phyloP scores from a whole-genome alignment of 345 rosid genomes.

The Anastatica hierochuntica region DNA sequence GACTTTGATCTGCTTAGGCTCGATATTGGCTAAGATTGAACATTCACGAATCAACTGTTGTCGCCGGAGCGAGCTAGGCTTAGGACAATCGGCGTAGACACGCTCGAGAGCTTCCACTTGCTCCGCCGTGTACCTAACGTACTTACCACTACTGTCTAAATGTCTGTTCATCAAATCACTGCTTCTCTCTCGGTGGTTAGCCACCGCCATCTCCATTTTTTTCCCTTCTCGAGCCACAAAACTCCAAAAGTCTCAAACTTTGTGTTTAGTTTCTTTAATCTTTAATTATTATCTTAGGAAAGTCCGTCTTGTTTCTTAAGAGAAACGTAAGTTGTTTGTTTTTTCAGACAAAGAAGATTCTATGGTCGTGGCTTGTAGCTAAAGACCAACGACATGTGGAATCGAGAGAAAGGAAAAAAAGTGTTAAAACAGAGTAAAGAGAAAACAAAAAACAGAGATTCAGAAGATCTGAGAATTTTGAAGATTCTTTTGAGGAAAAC shows the following conservation, averaged over 20 bases:
- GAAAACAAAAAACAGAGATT: too few species aligned
- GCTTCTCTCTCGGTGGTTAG: slow-evolving; percentile 55
- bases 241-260: slow-evolving; percentile 17
- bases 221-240: slow-evolving; percentile 8
- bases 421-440: not conserved
- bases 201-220: slow-evolving; percentile 76
- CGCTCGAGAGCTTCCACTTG: slow-evolving; percentile 34
- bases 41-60: slow-evolving; percentile 31
- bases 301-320: slow-evolving; percentile 35
- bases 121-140: slow-evolving; percentile 30
- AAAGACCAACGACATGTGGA: slow-evolving; percentile 29
- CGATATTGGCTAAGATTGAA: slow-evolving; percentile 26
- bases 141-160: slow-evolving; percentile 38
- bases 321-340: slow-evolving; percentile 23
- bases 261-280: slow-evolving; percentile 8
- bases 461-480: too few species aligned
- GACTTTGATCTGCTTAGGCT: slow-evolving; percentile 33
- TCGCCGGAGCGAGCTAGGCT: slow-evolving; percentile 30
- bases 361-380: slow-evolving; percentile 25
- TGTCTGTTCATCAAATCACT: slow-evolving; percentile 72
- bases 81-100: slow-evolving; percentile 33
- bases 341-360: slow-evolving; percentile 25
- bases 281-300: slow-evolving; percentile 27
- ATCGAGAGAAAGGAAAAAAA: not conserved
- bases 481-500: slow-evolving; percentile 11